A percentile compares a stretch with the other conserved stretches of the same genome.
These are phyloP conservation scores for Nicotiana tomentosiformis DNA, from an alignment of 257 asterid species.

Conservation along the genomic window DNA sequence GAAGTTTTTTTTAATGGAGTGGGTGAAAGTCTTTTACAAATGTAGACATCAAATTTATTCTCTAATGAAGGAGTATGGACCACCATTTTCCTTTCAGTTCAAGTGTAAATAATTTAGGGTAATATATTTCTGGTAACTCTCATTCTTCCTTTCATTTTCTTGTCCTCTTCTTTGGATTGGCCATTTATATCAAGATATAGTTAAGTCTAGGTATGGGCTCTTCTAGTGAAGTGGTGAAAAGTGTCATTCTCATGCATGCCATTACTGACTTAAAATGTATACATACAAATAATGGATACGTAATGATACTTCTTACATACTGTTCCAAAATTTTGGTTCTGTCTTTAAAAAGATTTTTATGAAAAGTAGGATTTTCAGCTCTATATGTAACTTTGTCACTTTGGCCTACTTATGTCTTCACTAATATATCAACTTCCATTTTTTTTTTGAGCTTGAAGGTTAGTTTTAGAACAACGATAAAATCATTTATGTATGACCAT, in stretches of 20 bases:
- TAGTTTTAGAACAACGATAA: no score
- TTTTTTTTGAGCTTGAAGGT: no score
- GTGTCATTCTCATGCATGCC: background rate
- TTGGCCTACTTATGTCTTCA: background rate
- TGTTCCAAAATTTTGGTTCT: background rate
- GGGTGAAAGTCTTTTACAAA: background rate
- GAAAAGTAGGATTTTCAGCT: background rate
- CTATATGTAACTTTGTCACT: background rate
- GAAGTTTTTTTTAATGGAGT: background rate
- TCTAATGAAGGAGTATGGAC: background rate
- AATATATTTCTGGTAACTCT: background rate
- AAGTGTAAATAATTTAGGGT: background rate
- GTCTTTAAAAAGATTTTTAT: no score
- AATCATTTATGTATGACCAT: no score
- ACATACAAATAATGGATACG: background rate
- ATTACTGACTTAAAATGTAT: background rate
- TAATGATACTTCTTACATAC: background rate
- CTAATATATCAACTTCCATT: no score
- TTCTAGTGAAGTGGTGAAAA: background rate
- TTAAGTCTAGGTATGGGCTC: background rate
- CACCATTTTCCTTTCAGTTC: background rate
- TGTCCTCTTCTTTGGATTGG: background rate
- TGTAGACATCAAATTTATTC: conserved; percentile 6
- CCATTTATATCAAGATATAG: background rate
- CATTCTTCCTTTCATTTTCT: background rate